Conservation (phyloP, 345 rosid species). For the Citrus trifoliata region DNA sequence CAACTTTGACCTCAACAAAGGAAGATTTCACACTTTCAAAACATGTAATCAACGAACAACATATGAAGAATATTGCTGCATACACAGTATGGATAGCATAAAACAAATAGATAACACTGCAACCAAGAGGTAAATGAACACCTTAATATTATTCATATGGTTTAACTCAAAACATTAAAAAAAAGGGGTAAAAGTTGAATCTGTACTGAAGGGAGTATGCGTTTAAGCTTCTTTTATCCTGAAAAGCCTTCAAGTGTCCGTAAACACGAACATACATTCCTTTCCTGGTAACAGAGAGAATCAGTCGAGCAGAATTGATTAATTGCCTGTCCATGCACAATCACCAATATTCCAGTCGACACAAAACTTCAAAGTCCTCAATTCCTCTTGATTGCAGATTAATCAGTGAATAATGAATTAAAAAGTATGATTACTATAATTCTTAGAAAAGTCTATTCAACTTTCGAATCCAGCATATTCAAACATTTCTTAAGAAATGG, state of each 20-base stretch:
- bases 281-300: slow-evolving; percentile 36
- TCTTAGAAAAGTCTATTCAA: not conserved
- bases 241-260: slow-evolving; percentile 76
- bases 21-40: not conserved
- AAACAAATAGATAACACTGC: not conserved
- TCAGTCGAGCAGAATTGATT: not conserved
- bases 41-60: not conserved
- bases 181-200: not conserved
- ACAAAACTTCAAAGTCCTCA: not conserved
- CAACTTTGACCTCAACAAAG: not conserved
- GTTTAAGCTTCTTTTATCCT: slow-evolving; percentile 66
- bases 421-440: not conserved
- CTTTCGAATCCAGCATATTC: not conserved
- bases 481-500: not conserved
- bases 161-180: not conserved
- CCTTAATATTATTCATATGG: not conserved
- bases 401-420: not conserved
- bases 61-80: not conserved
- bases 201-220: slow-evolving; percentile 71
- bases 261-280: slow-evolving; percentile 88
- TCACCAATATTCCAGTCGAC: not conserved
- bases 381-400: not conserved
- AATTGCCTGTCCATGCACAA: not conserved
- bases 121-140: not conserved
- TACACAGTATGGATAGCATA: not conserved